Percentiles rank a stretch among this genome's conserved stretches.
Conservation (phyloP, 2,329 filamentous ascomycete genomes). For the Epicoccum sorghinum region DNA sequence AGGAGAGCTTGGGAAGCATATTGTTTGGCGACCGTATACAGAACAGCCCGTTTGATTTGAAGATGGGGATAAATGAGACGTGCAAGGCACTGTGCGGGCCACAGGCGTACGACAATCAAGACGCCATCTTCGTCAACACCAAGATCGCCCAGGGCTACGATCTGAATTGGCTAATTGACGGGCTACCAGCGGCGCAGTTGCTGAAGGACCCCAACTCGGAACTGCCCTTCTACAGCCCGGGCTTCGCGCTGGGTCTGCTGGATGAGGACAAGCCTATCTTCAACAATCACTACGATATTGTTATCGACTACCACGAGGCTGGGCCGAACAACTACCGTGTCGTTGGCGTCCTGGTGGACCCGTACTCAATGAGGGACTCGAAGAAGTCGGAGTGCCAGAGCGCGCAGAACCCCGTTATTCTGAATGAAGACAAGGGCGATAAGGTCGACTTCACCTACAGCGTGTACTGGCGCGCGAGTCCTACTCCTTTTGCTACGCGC, state of each 20-base stretch:
- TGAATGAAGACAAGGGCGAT: slow-evolving; percentile 68
- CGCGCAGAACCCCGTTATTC: slow-evolving; percentile 63
- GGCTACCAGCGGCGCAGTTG: slow-evolving; percentile 85
- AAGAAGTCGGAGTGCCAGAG: slow-evolving; percentile 69
- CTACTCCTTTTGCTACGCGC: slow-evolving; percentile 90
- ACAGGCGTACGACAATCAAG: slow-evolving; percentile 68
- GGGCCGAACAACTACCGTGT: slow-evolving; percentile 77
- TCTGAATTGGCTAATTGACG: slow-evolving; percentile 94
- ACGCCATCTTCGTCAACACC: slow-evolving; percentile 79
- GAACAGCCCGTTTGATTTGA: slow-evolving; percentile 90
- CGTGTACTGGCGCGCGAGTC: slow-evolving; percentile 83
- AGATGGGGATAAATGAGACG: slow-evolving; percentile 84
- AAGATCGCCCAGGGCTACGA: slow-evolving; percentile 87
- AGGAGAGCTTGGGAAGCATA: slow-evolving; percentile 93
- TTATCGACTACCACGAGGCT: slow-evolving; percentile 89
- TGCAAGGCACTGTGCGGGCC: slow-evolving; percentile 81
- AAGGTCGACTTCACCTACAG: slow-evolving; percentile 88
- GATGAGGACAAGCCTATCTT: slow-evolving; percentile 65
- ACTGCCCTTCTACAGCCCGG: slow-evolving; percentile 85
- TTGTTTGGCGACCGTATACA: slow-evolving; percentile 96
- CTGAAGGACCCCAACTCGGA: slow-evolving; percentile 77
- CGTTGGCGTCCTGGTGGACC: slow-evolving; percentile 89
- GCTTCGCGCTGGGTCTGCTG: slow-evolving; percentile 76
- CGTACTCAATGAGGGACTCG: slow-evolving; percentile 70
- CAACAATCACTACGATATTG: slow-evolving; percentile 96